A percentile compares a stretch with the other conserved stretches of the same genome.
These are phyloP conservation scores for Desmodesmus armatus DNA, from an alignment of 139 green algal genomes.

Conservation along the genomic window DNA sequence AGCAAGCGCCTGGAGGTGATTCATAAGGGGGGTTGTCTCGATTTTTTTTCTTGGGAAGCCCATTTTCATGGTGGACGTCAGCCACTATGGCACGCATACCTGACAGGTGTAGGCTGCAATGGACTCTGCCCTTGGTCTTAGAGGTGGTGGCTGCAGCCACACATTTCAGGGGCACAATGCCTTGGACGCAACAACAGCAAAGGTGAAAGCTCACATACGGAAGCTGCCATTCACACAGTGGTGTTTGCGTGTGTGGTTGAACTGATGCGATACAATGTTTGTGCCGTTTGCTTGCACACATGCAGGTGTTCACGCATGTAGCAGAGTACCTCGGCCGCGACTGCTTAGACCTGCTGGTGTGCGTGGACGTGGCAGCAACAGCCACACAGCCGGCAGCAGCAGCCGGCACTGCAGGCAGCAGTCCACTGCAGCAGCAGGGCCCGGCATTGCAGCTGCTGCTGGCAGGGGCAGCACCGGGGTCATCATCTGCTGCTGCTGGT, in stretches of 20 bases:
- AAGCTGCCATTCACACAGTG: no score
- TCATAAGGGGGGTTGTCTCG: not conserved
- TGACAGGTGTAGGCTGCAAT: no score
- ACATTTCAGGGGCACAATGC: no score
- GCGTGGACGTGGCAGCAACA: constrained; percentile 48
- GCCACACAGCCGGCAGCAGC: constrained; percentile 33
- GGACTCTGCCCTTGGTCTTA: no score
- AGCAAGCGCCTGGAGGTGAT: constrained; percentile 19
- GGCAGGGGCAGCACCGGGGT: not conserved
- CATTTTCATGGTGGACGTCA: no score
- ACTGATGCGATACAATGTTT: no score
- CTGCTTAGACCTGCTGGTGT: constrained; percentile 71
- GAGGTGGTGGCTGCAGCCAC: no score
- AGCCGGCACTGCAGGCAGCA: not conserved
- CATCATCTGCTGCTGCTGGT: not conserved
- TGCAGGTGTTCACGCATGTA: constrained; percentile 48
- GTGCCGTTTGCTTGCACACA: not conserved
- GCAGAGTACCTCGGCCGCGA: constrained; percentile 68
- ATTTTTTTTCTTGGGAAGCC: no score
- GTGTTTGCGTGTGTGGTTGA: no score
- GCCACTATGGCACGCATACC: no score
- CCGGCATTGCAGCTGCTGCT: constrained; percentile 18
- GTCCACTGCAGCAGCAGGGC: not conserved
- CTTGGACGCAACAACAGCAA: no score
- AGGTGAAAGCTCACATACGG: no score